Percentiles rank a stretch among this genome's conserved stretches.
Evolutionary conservation across 2,329 filamentous ascomycete species (phyloP).

Genomic region (Fusarium fujikuroi): DNA sequence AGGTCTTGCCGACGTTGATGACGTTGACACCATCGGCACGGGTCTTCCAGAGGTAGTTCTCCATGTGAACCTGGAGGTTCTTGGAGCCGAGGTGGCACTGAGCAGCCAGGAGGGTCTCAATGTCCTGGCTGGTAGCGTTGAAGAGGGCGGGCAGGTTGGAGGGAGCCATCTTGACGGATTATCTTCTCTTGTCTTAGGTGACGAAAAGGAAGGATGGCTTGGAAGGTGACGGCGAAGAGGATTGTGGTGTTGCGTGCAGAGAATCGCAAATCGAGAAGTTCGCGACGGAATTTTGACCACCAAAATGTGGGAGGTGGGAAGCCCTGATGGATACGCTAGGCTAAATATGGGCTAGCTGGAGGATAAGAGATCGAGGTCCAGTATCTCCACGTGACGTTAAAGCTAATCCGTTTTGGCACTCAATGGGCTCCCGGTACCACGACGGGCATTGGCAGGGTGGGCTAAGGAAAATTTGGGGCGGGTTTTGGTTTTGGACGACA

Average conservation of each 20-base stretch:
- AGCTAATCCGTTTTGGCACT: constrained; percentile 39
- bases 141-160: constrained; percentile 93
- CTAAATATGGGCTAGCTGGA: constrained; percentile 27
- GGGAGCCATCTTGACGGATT: constrained; percentile 86
- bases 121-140: constrained; percentile 97
- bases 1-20: constrained; percentile 99
- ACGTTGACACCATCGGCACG: constrained; percentile 98
- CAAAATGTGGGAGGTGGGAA: constrained; percentile 55
- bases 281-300: constrained; percentile 52
- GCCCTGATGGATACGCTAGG: constrained; percentile 47
- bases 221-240: constrained; percentile 43
- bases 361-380: not conserved
- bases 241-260: constrained; percentile 44
- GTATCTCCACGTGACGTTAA: constrained; percentile 45
- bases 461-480: constrained; percentile 51
- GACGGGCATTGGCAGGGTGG: constrained; percentile 22
- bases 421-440: not conserved
- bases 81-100: constrained; percentile 97
- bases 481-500: constrained; percentile 35
- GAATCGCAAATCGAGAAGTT: constrained; percentile 54
- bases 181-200: constrained; percentile 46
- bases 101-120: constrained; percentile 98
- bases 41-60: constrained; percentile 99
- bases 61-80: constrained; percentile 99
- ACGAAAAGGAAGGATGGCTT: constrained; percentile 44